Conservation (phyloP, 2,329 filamentous ascomycete genomes). For the Ophiostoma sp. region DNA sequence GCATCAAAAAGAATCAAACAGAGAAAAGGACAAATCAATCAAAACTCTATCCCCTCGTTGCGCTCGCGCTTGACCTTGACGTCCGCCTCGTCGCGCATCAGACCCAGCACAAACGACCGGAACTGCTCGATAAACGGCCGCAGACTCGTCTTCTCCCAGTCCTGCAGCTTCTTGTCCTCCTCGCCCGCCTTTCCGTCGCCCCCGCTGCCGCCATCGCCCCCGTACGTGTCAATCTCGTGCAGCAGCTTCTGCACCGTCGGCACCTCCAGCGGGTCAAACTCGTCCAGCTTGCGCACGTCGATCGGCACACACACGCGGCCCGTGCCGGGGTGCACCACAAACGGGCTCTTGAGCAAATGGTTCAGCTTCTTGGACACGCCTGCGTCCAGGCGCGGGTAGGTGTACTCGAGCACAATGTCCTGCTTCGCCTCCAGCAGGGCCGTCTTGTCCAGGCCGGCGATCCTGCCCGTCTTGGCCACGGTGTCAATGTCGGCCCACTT, state of each 20-base stretch:
- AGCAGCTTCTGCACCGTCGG: constrained; percentile 81
- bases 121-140: constrained; percentile 92
- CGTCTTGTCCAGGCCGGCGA: constrained; percentile 65
- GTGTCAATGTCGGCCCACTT: constrained; percentile 96
- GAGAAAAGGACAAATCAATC: background rate
- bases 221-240: constrained; percentile 76
- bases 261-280: constrained; percentile 83
- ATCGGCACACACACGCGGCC: constrained; percentile 95
- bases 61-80: constrained; percentile 52
- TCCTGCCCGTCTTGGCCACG: constrained; percentile 69
- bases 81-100: constrained; percentile 71
- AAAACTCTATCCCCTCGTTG: constrained; percentile 54
- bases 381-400: constrained; percentile 92
- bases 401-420: constrained; percentile 94
- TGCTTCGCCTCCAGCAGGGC: constrained; percentile 85
- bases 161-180: constrained; percentile 49
- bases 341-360: constrained; percentile 94
- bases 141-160: constrained; percentile 96
- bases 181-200: constrained; percentile 33
- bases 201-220: constrained; percentile 34
- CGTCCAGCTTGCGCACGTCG: constrained; percentile 64
- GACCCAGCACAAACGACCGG: constrained; percentile 66
- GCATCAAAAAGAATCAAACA: background rate
- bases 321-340: constrained; percentile 92
- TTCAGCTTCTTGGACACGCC: constrained; percentile 97